Percentiles rank a stretch among this genome's conserved stretches.
Evolutionary conservation across 2,329 filamentous ascomycete species (phyloP).

Genomic region (Exserohilum turcica): DNA sequence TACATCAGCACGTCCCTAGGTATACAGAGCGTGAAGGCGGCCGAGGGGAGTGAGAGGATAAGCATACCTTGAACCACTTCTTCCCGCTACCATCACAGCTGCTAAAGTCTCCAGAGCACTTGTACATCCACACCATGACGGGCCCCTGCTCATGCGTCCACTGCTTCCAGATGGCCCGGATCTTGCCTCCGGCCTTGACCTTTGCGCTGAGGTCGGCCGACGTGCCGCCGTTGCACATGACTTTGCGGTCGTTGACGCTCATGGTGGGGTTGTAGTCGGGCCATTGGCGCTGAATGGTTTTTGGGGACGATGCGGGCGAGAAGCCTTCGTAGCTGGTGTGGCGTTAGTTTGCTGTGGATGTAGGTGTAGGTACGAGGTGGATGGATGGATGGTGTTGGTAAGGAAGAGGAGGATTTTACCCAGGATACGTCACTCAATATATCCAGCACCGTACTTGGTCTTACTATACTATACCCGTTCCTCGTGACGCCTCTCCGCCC

Average conservation of each 20-base stretch:
- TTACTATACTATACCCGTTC: too few species aligned
- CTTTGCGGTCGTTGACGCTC: constrained; percentile 55
- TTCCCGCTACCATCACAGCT: constrained; percentile 59
- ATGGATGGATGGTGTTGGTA: constrained; percentile 26
- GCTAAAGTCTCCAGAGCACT: constrained; percentile 56
- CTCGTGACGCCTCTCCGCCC: too few species aligned
- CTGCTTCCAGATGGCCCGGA: constrained; percentile 61
- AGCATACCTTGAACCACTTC: constrained; percentile 60
- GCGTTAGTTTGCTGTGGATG: constrained; percentile 27
- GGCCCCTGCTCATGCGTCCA: constrained; percentile 65
- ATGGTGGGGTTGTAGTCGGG: constrained; percentile 62
- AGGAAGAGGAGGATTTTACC: constrained; percentile 18
- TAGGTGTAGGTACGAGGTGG: constrained; percentile 21
- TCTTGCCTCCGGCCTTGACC: constrained; percentile 56
- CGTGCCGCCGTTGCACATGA: constrained; percentile 61
- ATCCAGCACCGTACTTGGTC: too few species aligned
- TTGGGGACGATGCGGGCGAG: constrained; percentile 54
- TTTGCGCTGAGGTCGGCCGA: constrained; percentile 51
- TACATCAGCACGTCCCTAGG: too few species aligned
- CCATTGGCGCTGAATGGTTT: constrained; percentile 65
- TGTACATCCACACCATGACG: constrained; percentile 62
- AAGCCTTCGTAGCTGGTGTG: constrained; percentile 59
- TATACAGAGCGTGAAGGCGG: too few species aligned
- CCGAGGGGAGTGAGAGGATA: too few species aligned
- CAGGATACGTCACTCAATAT: too few species aligned